Percentiles rank a stretch among this genome's conserved stretches.
Evolutionary conservation across 1,284 basidiomycete species (phyloP).

Genomic region (Cutaneotrichosporon sp.): DNA sequence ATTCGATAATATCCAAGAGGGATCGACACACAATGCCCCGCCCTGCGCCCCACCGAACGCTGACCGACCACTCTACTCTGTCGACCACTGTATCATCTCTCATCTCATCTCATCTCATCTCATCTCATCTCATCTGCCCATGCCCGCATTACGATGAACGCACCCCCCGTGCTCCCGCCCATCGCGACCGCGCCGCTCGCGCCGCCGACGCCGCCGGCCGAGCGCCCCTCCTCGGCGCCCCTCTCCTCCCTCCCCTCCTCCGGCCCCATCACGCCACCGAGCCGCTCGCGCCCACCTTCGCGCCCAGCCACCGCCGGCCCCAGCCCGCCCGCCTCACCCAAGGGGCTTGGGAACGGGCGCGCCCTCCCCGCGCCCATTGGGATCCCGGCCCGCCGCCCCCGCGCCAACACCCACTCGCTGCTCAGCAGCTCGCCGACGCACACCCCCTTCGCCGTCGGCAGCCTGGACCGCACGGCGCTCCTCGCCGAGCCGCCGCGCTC

Average conservation of each 20-base stretch:
- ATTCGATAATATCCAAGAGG: no score
- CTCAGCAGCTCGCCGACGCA: neutral
- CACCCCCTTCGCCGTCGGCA: neutral
- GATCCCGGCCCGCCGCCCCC: slow-evolving; percentile 8
- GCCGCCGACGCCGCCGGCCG: neutral
- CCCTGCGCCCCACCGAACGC: neutral
- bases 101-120: no score
- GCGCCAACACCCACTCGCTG: slow-evolving; percentile 1
- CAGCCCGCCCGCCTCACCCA: neutral
- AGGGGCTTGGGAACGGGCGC: neutral
- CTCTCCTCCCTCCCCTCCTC: neutral
- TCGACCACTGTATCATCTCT: no score
- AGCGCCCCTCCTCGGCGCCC: neutral
- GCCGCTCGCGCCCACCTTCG: neutral
- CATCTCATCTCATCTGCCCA: no score
- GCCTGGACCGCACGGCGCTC: neutral
- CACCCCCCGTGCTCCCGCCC: neutral
- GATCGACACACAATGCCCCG: no score
- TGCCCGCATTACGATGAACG: neutral
- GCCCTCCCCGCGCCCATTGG: slow-evolving; percentile 12
- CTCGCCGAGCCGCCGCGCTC: neutral
- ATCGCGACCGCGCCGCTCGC: neutral
- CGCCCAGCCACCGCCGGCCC: neutral
- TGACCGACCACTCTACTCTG: no score
- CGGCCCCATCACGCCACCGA: neutral